Evolutionary conservation across 768 basidiomycete species (phyloP).

Genomic region (Russula abietina): DNA sequence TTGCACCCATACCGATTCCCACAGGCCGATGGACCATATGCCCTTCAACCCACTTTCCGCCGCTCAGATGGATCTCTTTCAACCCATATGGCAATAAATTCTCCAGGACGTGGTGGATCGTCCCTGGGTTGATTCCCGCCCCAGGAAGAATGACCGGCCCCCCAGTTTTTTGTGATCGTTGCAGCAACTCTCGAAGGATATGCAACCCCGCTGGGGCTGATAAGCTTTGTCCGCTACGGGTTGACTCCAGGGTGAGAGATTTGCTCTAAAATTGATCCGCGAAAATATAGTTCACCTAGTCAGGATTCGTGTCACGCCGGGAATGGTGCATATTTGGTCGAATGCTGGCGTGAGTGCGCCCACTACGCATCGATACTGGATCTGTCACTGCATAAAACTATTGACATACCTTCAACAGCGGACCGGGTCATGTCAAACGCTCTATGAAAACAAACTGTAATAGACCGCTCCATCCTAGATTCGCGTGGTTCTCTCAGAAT

Average conservation of each 20-base stretch:
- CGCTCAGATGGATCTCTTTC: constrained; percentile 70
- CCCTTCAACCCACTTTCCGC: constrained; percentile 55
- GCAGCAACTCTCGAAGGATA: constrained; percentile 24
- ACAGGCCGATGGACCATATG: constrained; percentile 45
- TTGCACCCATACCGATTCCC: constrained; percentile 65
- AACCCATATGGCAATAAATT: constrained; percentile 51
- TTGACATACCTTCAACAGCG: constrained; percentile 4
- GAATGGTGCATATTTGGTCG: constrained; percentile 46
- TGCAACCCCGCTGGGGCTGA: constrained; percentile 32
- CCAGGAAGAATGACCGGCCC: constrained; percentile 54
- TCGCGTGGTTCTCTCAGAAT: not conserved
- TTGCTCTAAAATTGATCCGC: not conserved
- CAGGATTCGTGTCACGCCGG: constrained; percentile 66
- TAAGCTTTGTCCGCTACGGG: constrained; percentile 46
- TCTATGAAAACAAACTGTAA: constrained; percentile 68
- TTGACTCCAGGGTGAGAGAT: not conserved
- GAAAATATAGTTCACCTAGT: constrained; percentile 50
- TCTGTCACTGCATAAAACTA: not conserved
- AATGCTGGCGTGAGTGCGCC: constrained; percentile 26
- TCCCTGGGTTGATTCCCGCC: constrained; percentile 62
- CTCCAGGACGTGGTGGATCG: constrained; percentile 44
- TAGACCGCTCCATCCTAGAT: not conserved
- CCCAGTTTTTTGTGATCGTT: constrained; percentile 5
- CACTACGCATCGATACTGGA: not conserved
- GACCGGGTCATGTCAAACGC: constrained; percentile 60